Evolutionary conservation across 1,284 basidiomycete species (phyloP).

Genomic region (Microbotryum intermedium): DNA sequence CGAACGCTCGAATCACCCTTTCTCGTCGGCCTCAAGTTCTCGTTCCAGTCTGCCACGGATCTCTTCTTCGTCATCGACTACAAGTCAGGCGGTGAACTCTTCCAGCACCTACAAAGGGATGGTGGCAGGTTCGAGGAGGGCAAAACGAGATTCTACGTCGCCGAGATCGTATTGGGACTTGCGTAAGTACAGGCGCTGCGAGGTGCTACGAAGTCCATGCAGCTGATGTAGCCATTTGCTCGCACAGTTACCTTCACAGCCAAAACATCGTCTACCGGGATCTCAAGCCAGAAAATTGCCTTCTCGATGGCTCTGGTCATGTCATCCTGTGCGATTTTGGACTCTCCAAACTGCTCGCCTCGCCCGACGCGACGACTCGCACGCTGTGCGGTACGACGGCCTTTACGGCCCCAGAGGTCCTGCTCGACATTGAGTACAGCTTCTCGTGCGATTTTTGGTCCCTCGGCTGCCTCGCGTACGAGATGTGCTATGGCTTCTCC

Average conservation of each 20-base stretch:
- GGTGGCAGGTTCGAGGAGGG: conserved; percentile 36
- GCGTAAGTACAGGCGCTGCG: conserved; percentile 30
- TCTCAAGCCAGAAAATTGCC: conserved; percentile 37
- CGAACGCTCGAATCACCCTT: conserved; percentile 42
- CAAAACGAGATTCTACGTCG: conserved; percentile 36
- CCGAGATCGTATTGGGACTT: conserved; percentile 36
- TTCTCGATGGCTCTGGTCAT: conserved; percentile 38
- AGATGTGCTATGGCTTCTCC: conserved; percentile 43
- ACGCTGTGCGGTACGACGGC: conserved; percentile 42
- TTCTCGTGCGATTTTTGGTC: conserved; percentile 42
- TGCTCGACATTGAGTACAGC: conserved; percentile 41
- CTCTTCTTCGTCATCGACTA: conserved; percentile 43
- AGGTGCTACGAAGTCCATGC: neutral
- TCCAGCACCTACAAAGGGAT: conserved; percentile 37
- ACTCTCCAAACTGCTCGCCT: conserved; percentile 22
- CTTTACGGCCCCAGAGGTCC: conserved; percentile 37
- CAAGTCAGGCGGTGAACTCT: conserved; percentile 43
- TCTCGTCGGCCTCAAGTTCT: conserved; percentile 43
- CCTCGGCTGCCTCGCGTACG: conserved; percentile 38
- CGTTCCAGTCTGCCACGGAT: conserved; percentile 15
- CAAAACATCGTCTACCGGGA: conserved; percentile 9
- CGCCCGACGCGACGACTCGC: conserved; percentile 37
- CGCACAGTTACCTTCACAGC: neutral
- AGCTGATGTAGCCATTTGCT: too few species aligned
- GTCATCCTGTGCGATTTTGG: conserved; percentile 39